Base-by-base conservation (phyloP, 768 basidiomycete species). In the Myochromella boudieri region DNA sequence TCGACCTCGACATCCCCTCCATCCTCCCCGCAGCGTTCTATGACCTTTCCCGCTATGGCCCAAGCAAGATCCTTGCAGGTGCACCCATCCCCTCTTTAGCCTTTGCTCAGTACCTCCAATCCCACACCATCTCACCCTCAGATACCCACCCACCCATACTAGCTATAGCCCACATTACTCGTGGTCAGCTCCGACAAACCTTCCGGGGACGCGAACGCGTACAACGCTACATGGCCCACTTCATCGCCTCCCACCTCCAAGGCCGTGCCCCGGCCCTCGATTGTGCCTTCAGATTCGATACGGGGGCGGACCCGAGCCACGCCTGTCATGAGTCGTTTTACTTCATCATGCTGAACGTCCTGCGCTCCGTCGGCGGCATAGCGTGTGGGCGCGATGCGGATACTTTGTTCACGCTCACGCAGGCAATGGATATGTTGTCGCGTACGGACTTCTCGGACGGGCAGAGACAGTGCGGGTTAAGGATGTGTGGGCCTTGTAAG, bases 11-110 rank as follows among this genome's bases (percentile, higher is more conserved):
- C 40, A 61, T 87, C 0, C 67, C 72, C 10, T 65, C 74, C 4
- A 60, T 89, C 45, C 74, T 89, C n/a, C 79, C 84, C 3, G 69
- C 84, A 18, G 87, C 87, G 0, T 77, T 86, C 55, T 89, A 88
- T 60, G 87, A 89, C 52, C 72, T 90, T 37, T 78, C 82, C 2
- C 75, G 87, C 33, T 88, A 88, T 51, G 84, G 79, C 0, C 83
- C 85, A 0, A 83, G 83, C 64, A 80, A 79, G 61, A 85, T 87
- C 51, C 66, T 84, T 56, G 38, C 67, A 0, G 87, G 87, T 2
- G 70, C 81, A 0, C 59, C 65, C 9, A 49, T 64, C 1, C 63
- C 69, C 0, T 60, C 68, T 0, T 58, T 61, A 46, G 63, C 59
- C 6, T 65, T 61, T 57, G 67, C 61, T 11, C 50, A n/a, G 28